Percentiles rank a stretch among this genome's conserved stretches.
Conservation (phyloP, 495 filamentous ascomycete species). For the Gamarada debralockiae region DNA sequence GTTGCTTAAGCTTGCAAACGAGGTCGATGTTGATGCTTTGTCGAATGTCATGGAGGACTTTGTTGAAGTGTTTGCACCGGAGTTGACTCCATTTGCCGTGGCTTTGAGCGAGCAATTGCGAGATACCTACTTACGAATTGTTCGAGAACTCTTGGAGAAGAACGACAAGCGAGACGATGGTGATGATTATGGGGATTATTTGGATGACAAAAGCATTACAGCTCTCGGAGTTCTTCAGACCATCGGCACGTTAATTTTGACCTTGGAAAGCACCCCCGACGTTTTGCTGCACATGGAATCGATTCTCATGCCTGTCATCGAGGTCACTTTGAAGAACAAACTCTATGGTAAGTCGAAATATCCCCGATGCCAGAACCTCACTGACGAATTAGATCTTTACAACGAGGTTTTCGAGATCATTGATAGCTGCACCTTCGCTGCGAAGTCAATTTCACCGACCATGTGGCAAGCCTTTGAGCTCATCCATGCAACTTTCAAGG, state of each 20-base stretch:
- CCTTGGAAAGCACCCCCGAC: conserved; percentile 92
- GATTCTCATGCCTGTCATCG: conserved; percentile 94
- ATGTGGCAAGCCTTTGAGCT: conserved; percentile 99
- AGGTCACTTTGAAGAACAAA: conserved; percentile 94
- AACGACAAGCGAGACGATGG: conserved; percentile 68
- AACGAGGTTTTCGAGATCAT: conserved; percentile 99
- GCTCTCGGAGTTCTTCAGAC: conserved; percentile 95
- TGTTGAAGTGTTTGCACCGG: conserved; percentile 93
- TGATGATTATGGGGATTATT: conserved; percentile 76
- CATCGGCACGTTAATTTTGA: conserved; percentile 95
- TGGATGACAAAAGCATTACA: conserved; percentile 98
- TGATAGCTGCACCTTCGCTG: conserved; percentile 98
- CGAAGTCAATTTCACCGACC: conserved; percentile 87
- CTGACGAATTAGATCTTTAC: conserved; percentile 60
- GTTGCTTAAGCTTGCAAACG: conserved; percentile 90
- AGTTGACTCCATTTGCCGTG: conserved; percentile 97
- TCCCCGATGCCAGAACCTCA: neutral
- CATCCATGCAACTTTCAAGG: conserved; percentile 95
- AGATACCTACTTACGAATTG: conserved; percentile 93
- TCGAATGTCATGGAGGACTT: conserved; percentile 99
- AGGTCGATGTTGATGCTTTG: conserved; percentile 89
- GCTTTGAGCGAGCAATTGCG: conserved; percentile 93
- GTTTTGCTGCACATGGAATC: conserved; percentile 91
- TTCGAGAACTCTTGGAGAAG: conserved; percentile 85
- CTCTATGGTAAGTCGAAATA: conserved; percentile 60